phyloP scores from a whole-genome alignment of 2,329 filamentous ascomycete species.

The Clonostachys rhizophaga region DNA sequence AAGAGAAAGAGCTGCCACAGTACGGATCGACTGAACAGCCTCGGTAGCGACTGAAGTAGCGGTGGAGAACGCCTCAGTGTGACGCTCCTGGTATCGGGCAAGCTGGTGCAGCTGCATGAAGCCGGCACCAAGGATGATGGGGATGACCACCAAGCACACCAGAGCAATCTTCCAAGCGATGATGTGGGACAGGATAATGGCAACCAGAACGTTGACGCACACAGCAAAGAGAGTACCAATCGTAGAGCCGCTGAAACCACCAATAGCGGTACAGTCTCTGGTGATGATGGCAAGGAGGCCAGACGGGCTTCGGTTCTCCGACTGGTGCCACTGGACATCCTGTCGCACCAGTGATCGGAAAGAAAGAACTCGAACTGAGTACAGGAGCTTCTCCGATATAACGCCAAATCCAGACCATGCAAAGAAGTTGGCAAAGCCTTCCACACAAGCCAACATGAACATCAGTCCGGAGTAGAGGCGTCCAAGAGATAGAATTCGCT shows the following conservation, averaged over 20 bases:
- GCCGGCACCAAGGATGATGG: slow-evolving; percentile 59
- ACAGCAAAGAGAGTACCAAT: slow-evolving; percentile 62
- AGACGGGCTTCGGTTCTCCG: slow-evolving; percentile 50
- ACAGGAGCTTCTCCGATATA: slow-evolving; percentile 52
- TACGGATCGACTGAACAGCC: slow-evolving; percentile 56
- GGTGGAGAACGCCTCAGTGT: slow-evolving; percentile 53
- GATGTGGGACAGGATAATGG: slow-evolving; percentile 60
- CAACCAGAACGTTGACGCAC: slow-evolving; percentile 56
- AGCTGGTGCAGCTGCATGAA: slow-evolving; percentile 59
- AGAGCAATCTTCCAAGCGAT: slow-evolving; percentile 69
- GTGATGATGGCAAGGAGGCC: slow-evolving; percentile 59
- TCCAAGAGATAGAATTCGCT: slow-evolving; percentile 16
- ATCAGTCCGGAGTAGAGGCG: slow-evolving; percentile 40
- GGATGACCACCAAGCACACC: slow-evolving; percentile 60
- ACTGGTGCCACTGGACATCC: slow-evolving; percentile 64
- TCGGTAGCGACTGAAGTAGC: slow-evolving; percentile 59
- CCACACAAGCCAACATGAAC: slow-evolving; percentile 40
- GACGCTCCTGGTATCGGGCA: slow-evolving; percentile 50
- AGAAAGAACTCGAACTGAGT: slow-evolving; percentile 51
- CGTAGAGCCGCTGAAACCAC: slow-evolving; percentile 53
- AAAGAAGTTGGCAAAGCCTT: slow-evolving; percentile 43
- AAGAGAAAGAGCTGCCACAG: slow-evolving; percentile 42
- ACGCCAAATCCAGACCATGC: slow-evolving; percentile 39
- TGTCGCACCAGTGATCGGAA: slow-evolving; percentile 58
- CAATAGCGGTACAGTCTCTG: slow-evolving; percentile 54